Percentiles rank a stretch among this genome's conserved stretches.
Conservation (phyloP, 805 yeast genomes). For the Kodamaea neixiangensis region DNA sequence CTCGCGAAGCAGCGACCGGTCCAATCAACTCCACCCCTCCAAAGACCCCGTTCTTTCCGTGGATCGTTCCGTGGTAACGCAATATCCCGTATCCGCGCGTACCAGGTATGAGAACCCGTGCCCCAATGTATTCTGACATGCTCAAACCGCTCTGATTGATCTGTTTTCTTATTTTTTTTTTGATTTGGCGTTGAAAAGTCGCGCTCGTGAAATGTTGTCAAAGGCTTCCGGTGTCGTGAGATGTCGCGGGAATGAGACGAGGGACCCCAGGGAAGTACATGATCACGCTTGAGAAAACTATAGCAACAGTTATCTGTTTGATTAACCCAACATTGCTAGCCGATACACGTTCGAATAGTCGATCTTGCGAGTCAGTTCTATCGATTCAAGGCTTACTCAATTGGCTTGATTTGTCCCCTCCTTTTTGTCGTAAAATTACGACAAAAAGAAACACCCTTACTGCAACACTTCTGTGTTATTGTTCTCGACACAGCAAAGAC, state of each 20-base stretch:
- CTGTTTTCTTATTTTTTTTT: not conserved
- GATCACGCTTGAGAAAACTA: no score
- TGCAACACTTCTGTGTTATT: no score
- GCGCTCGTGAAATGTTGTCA: not conserved
- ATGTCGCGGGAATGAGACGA: not conserved
- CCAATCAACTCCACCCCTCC: slow-evolving; percentile 89
- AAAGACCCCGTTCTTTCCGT: slow-evolving; percentile 69
- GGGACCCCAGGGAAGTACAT: no score
- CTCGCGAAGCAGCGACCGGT: slow-evolving; percentile 54
- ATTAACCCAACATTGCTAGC: no score
- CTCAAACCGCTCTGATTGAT: not conserved
- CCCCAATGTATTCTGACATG: slow-evolving; percentile 37
- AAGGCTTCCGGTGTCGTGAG: not conserved
- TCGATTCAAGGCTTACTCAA: no score
- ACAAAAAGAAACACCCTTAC: no score
- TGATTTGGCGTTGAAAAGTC: not conserved
- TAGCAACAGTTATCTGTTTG: no score
- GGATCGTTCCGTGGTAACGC: slow-evolving; percentile 70
- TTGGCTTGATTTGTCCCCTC: no score
- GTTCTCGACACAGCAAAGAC: no score
- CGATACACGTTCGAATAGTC: no score
- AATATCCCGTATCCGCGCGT: slow-evolving; percentile 66
- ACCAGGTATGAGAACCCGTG: slow-evolving; percentile 57
- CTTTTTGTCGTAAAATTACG: no score
- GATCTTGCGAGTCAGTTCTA: no score